Evolutionary conservation across 2,329 filamentous ascomycete genomes (phyloP), one percentile per base, ranked within the genome.

Genomic region (Exserohilum rostratum): DNA sequence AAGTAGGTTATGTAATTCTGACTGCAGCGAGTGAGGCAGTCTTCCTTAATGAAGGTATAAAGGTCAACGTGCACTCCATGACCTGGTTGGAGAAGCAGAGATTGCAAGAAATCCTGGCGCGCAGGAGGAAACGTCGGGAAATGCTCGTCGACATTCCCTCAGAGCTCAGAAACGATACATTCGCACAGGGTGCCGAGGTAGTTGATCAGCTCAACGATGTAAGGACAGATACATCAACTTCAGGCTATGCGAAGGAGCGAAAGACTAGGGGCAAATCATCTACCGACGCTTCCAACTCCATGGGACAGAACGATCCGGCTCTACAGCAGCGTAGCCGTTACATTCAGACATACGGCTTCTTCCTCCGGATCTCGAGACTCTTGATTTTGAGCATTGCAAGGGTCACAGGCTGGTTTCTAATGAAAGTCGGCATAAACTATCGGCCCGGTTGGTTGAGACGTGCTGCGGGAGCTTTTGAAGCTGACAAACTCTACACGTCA

Each of bases 11-110:
- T 69, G 88, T 87, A 10, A 87, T 93, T 11, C 86, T 98, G 57
- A 96, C 91, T 0, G 93, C 96, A 74, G 95, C 95, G 0, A 96
- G 91, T 66, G 93, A 98, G 75, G 93, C 93, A 3, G 95, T 98
- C 0, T 98, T 96, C 69, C 80, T 99, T 10, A 96, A 97, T 58
- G 93, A 98, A 74, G 93, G 93, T 40, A 85, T 85, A 35, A 83
- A 83, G 1, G 86, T 98, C 46, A 87, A 85, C 57, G 80, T 96
- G 2, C 87, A 87, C 60, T 80, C 83, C 31, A 87, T 87, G 76
- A 97, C 95, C 0, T 99, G 95, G 93, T 79, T 98, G 3, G 95
- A 99, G 70, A 90, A 93, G 65, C 90, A 96, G 62, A 85, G 93
- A 5, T 81, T 93, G 9, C 83, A 87, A 39, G 91, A 98, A 68